These are phyloP conservation scores for Eruca vesicaria DNA, from an alignment of 441 rosid genomes.

Conservation along the genomic window DNA sequence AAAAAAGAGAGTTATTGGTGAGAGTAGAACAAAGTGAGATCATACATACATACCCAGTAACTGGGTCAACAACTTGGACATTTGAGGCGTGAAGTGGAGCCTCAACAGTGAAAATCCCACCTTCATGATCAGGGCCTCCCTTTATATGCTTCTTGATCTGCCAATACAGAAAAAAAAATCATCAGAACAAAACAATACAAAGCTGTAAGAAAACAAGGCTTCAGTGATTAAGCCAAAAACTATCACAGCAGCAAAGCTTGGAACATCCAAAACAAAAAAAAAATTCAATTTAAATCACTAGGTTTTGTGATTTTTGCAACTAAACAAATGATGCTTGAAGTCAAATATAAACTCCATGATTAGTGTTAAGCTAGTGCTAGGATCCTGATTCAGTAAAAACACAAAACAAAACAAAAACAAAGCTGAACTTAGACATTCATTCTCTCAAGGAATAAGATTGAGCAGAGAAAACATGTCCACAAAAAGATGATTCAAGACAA, in stretches of 20 bases:
- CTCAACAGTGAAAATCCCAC: constrained; percentile 90
- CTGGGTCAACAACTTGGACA: constrained; percentile 92
- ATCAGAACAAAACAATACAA: neutral
- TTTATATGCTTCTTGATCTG: constrained; percentile 96
- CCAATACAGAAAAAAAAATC: neutral
- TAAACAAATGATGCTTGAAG: neutral
- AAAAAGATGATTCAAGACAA: neutral
- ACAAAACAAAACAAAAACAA: too few species aligned
- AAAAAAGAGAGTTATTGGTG: neutral
- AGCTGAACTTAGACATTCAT: too few species aligned
- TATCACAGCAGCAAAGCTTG: neutral
- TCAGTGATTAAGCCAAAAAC: neutral
- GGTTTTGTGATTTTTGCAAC: neutral
- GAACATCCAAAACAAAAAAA: neutral
- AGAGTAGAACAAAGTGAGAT: neutral
- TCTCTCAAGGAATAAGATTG: neutral
- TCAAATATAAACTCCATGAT: neutral
- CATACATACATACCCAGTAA: constrained; percentile 60
- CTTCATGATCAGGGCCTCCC: constrained; percentile 83
- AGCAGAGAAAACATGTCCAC: too few species aligned
- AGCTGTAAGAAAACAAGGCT: neutral
- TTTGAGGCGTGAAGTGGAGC: constrained; percentile 96
- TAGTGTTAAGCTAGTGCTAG: neutral
- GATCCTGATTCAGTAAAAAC: neutral
- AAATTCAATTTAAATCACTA: neutral